Evolutionary conservation across 139 green algal genomes (phyloP).

Genomic region (Tetraselmis striata): DNA sequence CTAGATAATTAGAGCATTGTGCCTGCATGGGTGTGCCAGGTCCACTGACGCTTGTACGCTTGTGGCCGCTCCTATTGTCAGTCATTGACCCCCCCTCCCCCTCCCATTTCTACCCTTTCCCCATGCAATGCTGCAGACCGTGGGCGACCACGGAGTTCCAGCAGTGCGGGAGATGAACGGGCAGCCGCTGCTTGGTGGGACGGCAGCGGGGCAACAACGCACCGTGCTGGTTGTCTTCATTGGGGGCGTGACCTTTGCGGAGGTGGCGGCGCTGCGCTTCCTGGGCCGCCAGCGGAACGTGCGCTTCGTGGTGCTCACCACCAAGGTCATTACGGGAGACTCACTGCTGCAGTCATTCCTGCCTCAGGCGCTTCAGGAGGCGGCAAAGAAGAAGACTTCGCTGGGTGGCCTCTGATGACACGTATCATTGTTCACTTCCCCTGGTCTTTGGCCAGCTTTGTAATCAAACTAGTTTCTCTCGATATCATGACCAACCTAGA

Average conservation of each 20-base stretch:
- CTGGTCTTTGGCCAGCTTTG: too few species aligned
- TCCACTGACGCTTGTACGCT: too few species aligned
- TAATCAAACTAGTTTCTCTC: too few species aligned
- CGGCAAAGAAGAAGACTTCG: background rate
- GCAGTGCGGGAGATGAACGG: background rate
- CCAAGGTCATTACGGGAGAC: background rate
- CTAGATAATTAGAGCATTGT: too few species aligned
- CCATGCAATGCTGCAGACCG: too few species aligned
- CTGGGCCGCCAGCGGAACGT: conserved; percentile 4
- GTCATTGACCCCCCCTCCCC: too few species aligned
- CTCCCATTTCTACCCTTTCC: too few species aligned
- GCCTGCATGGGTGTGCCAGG: too few species aligned
- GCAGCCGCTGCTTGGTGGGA: background rate
- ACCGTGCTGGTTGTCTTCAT: conserved; percentile 14
- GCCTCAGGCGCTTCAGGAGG: background rate
- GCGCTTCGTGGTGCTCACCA: background rate
- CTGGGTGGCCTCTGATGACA: background rate
- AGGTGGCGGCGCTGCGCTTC: conserved; percentile 7
- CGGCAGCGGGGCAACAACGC: background rate
- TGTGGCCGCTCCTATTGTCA: too few species aligned
- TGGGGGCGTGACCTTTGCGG: conserved; percentile 13
- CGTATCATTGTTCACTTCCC: too few species aligned
- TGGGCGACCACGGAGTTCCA: background rate
- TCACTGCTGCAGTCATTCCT: background rate
- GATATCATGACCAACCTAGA: too few species aligned